A percentile compares a stretch with the other conserved stretches of the same genome.
Conservation (phyloP, 805 yeast species). For the Gaillardinia entomophila region DNA sequence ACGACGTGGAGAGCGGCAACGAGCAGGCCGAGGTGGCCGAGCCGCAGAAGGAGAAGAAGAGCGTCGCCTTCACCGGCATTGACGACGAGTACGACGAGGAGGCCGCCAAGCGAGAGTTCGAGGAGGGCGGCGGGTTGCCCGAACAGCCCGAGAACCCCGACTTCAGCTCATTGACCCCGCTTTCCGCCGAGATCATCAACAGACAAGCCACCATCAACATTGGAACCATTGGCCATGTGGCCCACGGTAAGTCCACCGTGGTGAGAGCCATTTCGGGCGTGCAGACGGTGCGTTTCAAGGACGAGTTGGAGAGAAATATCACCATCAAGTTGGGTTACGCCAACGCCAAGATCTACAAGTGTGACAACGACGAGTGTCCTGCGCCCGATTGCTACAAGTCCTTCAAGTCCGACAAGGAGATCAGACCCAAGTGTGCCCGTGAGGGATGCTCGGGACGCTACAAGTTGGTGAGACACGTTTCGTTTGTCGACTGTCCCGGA, state of each 20-base stretch:
- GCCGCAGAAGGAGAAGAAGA: constrained; percentile 47
- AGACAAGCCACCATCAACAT: constrained; percentile 99
- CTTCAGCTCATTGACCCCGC: constrained; percentile 72
- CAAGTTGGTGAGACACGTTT: constrained; percentile 88
- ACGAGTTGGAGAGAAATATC: constrained; percentile 97
- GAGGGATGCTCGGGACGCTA: constrained; percentile 88
- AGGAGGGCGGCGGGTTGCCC: constrained; percentile 98
- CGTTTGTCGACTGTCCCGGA: constrained; percentile 99
- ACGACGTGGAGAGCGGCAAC: constrained; percentile 40
- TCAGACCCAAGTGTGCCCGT: constrained; percentile 85
- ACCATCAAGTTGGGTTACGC: constrained; percentile 98
- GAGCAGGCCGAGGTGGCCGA: constrained; percentile 42
- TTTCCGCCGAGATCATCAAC: constrained; percentile 91
- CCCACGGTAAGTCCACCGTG: constrained; percentile 91
- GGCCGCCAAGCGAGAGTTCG: constrained; percentile 75
- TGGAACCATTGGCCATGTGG: constrained; percentile 96
- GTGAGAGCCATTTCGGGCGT: constrained; percentile 97
- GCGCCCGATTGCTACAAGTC: constrained; percentile 95
- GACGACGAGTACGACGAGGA: constrained; percentile 72
- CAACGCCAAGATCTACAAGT: constrained; percentile 94
- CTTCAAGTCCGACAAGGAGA: constrained; percentile 91
- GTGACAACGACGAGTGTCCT: constrained; percentile 79
- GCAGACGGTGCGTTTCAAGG: constrained; percentile 98
- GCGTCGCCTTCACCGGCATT: constrained; percentile 75
- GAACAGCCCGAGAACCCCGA: constrained; percentile 93